Evolutionary conservation across 257 asterid genomes (phyloP), one percentile per base, ranked within the genome.

Genomic region (Petunia secreta): DNA sequence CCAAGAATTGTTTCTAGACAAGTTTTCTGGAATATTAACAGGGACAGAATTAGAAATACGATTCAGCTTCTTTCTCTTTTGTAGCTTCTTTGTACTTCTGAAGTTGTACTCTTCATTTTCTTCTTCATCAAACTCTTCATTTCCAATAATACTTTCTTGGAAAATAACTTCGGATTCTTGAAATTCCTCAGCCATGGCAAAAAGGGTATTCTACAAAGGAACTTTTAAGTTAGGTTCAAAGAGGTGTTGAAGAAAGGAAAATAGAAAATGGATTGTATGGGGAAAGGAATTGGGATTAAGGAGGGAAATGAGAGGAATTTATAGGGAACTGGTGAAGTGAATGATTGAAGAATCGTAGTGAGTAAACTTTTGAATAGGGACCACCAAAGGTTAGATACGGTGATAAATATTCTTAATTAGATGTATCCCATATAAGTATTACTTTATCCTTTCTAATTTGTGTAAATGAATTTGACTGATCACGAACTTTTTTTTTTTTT

Each of bases 151-250:
- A 63, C 52, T 50, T 39, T 81, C 84, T 50, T 50, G 75, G 65
- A 81, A 81, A 68, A 81, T 63, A 0, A 81, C n/a, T 25, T 81
- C 76, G 0, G 67, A 81, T 81, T 81, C 84, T 63, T 73, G 84
- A 16, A 81, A 74, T 59, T 81, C 84, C 11, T 81, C 83, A 0
- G 46, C 80, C 84, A 81, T 81, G 39, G 80, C 9, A 37, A 39
- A 36, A 25, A 15, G 5, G 46, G 74, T 39, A 34, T 43, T 69
- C 25, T 25, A 25, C 25, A 25, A 25, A 25, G 25, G 25, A 25
- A 25, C 25, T 25, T 25, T 25, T 25, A 25, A 25, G 25, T 25
- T 25, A 25, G 25, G 25, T 25, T 25, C 25, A 25, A 25, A 25
- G 25, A 25, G 25, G 25, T 25, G 25, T 25, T 25, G 25, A 25